phyloP scores from a whole-genome alignment of 306 rosid species.

The Vicia sativa region DNA sequence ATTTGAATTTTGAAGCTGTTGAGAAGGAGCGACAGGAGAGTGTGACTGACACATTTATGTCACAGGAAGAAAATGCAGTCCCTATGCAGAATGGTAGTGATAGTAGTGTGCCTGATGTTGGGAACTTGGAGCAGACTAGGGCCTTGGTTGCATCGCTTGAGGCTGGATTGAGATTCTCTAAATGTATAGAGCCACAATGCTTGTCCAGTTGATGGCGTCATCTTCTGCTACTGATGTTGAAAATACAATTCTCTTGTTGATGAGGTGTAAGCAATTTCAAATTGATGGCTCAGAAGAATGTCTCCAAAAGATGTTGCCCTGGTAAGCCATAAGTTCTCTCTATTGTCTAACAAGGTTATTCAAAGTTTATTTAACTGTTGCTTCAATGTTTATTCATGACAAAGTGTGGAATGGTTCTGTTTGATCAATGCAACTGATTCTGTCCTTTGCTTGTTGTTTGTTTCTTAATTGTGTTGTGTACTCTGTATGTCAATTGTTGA shows the following conservation, averaged over 20 bases:
- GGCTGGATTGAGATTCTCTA: conserved; percentile 89
- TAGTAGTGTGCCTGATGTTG: conserved; percentile 76
- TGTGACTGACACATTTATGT: conserved; percentile 67
- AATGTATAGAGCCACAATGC: conserved; percentile 73
- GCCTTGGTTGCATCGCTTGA: conserved; percentile 96
- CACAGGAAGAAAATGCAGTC: conserved; percentile 53
- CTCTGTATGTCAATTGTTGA: conserved; percentile 22
- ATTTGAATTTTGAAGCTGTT: conserved; percentile 43
- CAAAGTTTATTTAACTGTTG: conserved; percentile 20
- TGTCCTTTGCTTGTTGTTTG: background rate
- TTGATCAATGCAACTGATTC: background rate
- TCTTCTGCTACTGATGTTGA: conserved; percentile 91
- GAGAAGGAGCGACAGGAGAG: conserved; percentile 64
- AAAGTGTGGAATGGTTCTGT: background rate
- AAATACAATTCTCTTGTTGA: conserved; percentile 84
- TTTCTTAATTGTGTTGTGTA: conserved; percentile 9
- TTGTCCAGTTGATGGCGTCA: conserved; percentile 94
- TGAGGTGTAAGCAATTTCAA: conserved; percentile 96
- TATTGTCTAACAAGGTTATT: conserved; percentile 24
- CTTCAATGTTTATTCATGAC: conserved; percentile 22
- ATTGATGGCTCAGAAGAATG: conserved; percentile 93
- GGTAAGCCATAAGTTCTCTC: conserved; percentile 51
- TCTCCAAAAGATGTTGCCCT: conserved; percentile 94
- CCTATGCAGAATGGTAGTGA: conserved; percentile 57
- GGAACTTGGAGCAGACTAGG: conserved; percentile 94